Evolutionary conservation across 768 basidiomycete species (phyloP), one percentile per base, ranked within the genome.

Genomic region (Leccinum pellstonianum): DNA sequence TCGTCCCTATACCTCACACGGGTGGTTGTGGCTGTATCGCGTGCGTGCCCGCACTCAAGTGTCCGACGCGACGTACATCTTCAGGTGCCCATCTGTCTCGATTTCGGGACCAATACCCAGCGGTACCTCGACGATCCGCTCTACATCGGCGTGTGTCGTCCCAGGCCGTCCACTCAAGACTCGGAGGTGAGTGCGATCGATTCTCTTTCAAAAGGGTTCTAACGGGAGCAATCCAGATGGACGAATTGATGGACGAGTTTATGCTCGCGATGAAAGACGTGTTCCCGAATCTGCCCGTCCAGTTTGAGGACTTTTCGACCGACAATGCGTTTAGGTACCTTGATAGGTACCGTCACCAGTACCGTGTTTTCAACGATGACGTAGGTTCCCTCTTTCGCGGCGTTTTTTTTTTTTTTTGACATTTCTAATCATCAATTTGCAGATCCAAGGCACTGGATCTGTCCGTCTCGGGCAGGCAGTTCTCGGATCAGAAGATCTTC

Each of bases 11-110:
- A 85, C 75, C 79, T 1, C 76, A 80, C 54, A 95, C 93, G 0
- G 96, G 97, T 25, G 96, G 95, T 0, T 94, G 93, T 61, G 93
- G 95, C 14, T 83, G 91, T 31, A 69, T 80, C 12, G 80, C 84
- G 12, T 91, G 88, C 62, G 78, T 98, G 1, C 91, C 95, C 23
- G 81, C 82, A 33, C 81, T 96, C 62, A 86, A 87, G 11, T 33
- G 38, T n/a, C 62, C 38, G 50, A 56, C 29, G 7, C 12, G 19
- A 33, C 33, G 11, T 33, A 33, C 8, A 5, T 47, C 33, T 2
- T 3, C 64, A 78, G 77, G 70, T 90, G 15, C 88, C 88, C 12
- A 86, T 89, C 56, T 85, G 84, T 61, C 78, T 87, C 55, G 90
- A 91, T 73, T 79, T 91, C 46, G 90, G 90, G 19, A 91, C 90